Evolutionary conservation across 495 filamentous ascomycete species (phyloP).

Genomic region (Aspergillus bridgeri): DNA sequence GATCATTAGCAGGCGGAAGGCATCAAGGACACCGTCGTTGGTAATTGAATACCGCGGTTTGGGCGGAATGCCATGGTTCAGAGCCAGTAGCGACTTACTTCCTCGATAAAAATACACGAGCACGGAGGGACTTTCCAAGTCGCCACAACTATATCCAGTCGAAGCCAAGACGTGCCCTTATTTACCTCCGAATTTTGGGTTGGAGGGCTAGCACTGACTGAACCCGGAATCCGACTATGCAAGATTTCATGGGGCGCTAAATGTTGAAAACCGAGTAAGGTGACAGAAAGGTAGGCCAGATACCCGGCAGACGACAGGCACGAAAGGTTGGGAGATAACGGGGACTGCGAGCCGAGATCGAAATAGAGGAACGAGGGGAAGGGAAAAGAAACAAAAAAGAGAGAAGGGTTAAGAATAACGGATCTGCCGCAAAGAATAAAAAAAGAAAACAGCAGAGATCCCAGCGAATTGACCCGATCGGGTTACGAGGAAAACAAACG

Average conservation of each 20-base stretch:
- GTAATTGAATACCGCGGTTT: background rate
- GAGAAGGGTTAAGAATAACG: background rate
- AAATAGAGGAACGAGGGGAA: background rate
- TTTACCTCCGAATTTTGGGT: background rate
- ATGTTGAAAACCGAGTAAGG: background rate
- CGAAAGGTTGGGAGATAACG: background rate
- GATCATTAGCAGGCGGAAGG: background rate
- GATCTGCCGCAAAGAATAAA: background rate
- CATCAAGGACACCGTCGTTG: background rate
- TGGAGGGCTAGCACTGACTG: background rate
- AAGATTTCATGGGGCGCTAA: background rate
- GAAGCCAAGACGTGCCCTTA: background rate
- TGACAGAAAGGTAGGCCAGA: background rate
- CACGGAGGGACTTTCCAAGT: background rate
- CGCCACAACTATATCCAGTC: background rate
- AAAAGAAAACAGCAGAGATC: slow-evolving; percentile 4
- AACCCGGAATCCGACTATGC: background rate
- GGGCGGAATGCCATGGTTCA: background rate
- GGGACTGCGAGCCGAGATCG: background rate
- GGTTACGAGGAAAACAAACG: slow-evolving; percentile 4
- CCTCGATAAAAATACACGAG: background rate
- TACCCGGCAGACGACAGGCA: background rate
- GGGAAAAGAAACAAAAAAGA: too few species aligned
- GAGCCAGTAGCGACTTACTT: too few species aligned
- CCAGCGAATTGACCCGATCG: slow-evolving; percentile 16